phyloP scores from a whole-genome alignment of 208 protist genomes.

The Crithidia bombi region DNA sequence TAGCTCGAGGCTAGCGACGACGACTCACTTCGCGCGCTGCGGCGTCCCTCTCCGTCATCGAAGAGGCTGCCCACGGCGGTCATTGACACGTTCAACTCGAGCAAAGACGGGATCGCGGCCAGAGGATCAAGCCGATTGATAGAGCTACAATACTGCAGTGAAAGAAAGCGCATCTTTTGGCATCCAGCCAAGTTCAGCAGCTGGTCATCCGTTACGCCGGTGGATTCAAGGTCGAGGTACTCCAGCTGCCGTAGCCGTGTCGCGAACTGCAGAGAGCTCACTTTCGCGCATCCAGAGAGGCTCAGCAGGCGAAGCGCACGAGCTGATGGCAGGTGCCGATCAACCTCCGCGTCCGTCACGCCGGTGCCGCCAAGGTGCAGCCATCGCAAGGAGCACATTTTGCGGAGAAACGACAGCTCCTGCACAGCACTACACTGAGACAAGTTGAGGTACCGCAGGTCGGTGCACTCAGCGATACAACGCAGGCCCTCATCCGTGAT shows the following conservation, averaged over 20 bases:
- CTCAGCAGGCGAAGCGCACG: constrained; percentile 48
- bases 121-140: constrained; percentile 46
- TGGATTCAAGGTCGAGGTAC: constrained; percentile 59
- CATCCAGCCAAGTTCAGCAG: constrained; percentile 35
- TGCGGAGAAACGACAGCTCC: constrained; percentile 35
- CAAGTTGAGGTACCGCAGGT: constrained; percentile 60
- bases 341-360: constrained; percentile 43
- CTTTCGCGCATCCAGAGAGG: constrained; percentile 45
- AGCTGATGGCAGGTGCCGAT: constrained; percentile 15
- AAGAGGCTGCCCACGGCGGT: constrained; percentile 14
- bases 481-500: constrained; percentile 40
- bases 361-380: constrained; percentile 52
- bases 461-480: constrained; percentile 32
- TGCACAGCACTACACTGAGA: constrained; percentile 45
- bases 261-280: constrained; percentile 43
- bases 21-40: constrained; percentile 8
- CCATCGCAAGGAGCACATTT: constrained; percentile 41
- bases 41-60: neutral
- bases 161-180: constrained; percentile 45
- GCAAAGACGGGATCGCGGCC: constrained; percentile 31
- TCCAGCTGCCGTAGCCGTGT: constrained; percentile 31
- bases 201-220: constrained; percentile 41
- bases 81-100: constrained; percentile 59
- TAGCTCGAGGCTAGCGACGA: constrained; percentile 9
- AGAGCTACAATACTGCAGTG: constrained; percentile 45